Percentiles rank a stretch among this genome's conserved stretches.
Evolutionary conservation across 1,284 basidiomycete genomes (phyloP).

Genomic region (Cryptococcus wingfieldii): DNA sequence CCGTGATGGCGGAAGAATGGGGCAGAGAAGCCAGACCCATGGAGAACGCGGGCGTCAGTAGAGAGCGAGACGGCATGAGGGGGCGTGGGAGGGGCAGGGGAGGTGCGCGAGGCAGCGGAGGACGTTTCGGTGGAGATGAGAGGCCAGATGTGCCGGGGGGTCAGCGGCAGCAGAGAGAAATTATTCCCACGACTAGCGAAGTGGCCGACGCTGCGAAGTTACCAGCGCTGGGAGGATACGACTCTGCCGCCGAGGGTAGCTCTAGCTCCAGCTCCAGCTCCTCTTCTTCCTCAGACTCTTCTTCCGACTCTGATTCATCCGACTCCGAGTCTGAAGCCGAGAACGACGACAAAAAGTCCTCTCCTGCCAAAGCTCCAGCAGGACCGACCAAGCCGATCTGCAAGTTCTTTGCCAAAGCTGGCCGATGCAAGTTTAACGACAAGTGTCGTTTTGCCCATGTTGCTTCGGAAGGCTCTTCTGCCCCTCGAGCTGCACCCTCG

Average conservation of each 20-base stretch:
- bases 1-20: conserved; percentile 42
- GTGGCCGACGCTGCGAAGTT: not conserved
- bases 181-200: no score
- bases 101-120: conserved; percentile 39
- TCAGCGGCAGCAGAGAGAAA: no score
- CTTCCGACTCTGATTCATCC: conserved; percentile 18
- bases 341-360: not conserved
- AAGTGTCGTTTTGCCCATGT: conserved; percentile 36
- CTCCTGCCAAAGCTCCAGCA: not conserved
- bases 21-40: conserved; percentile 16
- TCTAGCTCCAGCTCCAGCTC: not conserved
- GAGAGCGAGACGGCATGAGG: not conserved
- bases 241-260: conserved; percentile 4
- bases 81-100: conserved; percentile 27
- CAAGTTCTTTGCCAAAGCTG: conserved; percentile 36
- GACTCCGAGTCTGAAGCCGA: conserved; percentile 4
- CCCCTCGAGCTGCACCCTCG: not conserved
- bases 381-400: conserved; percentile 21
- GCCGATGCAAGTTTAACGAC: conserved; percentile 35
- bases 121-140: conserved; percentile 6
- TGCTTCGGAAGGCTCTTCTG: not conserved
- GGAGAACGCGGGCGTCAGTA: not conserved
- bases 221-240: conserved; percentile 4
- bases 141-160: no score
- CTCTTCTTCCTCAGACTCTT: conserved; percentile 10